Percentiles rank a stretch among this genome's conserved stretches.
These are phyloP conservation scores for Beauveria sp. DNA, from an alignment of 2,329 filamentous ascomycete species.

Conservation along the genomic window DNA sequence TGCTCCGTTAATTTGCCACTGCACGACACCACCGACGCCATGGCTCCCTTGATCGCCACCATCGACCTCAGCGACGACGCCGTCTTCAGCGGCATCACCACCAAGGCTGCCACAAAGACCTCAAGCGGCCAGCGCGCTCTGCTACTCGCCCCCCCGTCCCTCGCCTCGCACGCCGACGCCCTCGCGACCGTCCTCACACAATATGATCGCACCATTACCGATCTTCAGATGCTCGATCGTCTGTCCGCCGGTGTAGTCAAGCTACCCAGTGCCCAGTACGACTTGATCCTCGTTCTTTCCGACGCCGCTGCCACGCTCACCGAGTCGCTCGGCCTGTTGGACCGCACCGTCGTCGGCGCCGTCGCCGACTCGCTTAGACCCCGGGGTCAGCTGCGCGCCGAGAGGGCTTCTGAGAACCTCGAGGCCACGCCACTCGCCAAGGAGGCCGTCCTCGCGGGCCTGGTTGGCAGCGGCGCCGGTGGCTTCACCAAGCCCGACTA, in stretches of 20 bases:
- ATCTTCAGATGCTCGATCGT: constrained; percentile 97
- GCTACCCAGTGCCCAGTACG: constrained; percentile 71
- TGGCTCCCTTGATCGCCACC: constrained; percentile 46
- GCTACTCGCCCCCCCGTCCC: constrained; percentile 76
- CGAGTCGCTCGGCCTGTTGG: constrained; percentile 58
- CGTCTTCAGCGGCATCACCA: constrained; percentile 18
- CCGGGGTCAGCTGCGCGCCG: constrained; percentile 59
- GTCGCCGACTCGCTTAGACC: constrained; percentile 65
- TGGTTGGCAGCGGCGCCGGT: constrained; percentile 50
- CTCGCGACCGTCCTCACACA: constrained; percentile 63
- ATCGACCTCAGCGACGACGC: constrained; percentile 51
- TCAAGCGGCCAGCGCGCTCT: constrained; percentile 52
- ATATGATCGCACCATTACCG: constrained; percentile 68
- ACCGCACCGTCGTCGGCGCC: constrained; percentile 58
- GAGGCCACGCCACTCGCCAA: constrained; percentile 45
- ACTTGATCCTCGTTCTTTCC: constrained; percentile 74
- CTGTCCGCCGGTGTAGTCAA: constrained; percentile 73
- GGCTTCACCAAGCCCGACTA: constrained; percentile 68
- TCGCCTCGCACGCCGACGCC: constrained; percentile 76
- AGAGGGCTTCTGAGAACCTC: constrained; percentile 52
- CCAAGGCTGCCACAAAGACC: constrained; percentile 14
- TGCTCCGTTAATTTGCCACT: not conserved
- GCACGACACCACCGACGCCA: constrained; percentile 19
- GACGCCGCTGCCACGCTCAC: constrained; percentile 57
- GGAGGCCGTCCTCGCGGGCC: constrained; percentile 79